Evolutionary conservation across 495 filamentous ascomycete species (phyloP).

Genomic region (Xylaria castorea): DNA sequence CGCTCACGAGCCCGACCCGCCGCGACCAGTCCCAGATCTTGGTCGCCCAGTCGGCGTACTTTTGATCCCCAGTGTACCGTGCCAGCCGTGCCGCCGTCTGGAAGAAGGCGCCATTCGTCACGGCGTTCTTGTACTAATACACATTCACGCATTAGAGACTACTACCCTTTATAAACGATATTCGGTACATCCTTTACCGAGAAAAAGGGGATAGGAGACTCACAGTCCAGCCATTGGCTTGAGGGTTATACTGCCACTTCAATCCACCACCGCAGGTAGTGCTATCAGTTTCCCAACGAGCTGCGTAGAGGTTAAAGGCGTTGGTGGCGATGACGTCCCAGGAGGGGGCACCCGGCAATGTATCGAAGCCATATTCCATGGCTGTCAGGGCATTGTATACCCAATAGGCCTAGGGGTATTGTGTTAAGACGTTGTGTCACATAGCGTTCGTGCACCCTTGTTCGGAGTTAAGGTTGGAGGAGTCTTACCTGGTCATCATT

Average conservation of each 20-base stretch:
- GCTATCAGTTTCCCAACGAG: slow-evolving; percentile 74
- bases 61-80: slow-evolving; percentile 76
- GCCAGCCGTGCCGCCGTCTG: slow-evolving; percentile 78
- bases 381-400: slow-evolving; percentile 80
- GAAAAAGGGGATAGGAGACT: not conserved
- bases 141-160: not conserved
- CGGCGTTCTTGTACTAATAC: slow-evolving; percentile 72
- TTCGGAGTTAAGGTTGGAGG: not conserved
- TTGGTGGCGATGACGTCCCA: slow-evolving; percentile 82
- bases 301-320: slow-evolving; percentile 71
- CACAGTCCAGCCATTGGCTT: slow-evolving; percentile 73
- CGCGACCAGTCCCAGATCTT: slow-evolving; percentile 75
- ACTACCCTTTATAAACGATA: not conserved
- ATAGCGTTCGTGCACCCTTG: not conserved
- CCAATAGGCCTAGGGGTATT: slow-evolving; percentile 65
- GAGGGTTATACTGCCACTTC: slow-evolving; percentile 82
- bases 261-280: slow-evolving; percentile 76
- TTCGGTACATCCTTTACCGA: not conserved
- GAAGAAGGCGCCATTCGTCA: slow-evolving; percentile 80
- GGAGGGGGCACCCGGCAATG: slow-evolving; percentile 52
- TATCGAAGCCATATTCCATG: slow-evolving; percentile 71
- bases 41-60: slow-evolving; percentile 75
- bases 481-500: slow-evolving; percentile 77
- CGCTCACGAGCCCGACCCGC: slow-evolving; percentile 65
- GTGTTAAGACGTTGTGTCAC: slow-evolving; percentile 9